These are phyloP conservation scores for thale cress (Arabidopsis thaliana) DNA, from an alignment of 345 rosid genomes.

Conservation along the genomic window TAIR10.1 NC_003071.7:17456501-17457000, in stretches of 20 bases:
- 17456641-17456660: neutral
- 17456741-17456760: neutral
- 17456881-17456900: neutral
- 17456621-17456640: slow-evolving; percentile 47
- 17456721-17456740: neutral
- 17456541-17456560: slow-evolving; percentile 48
- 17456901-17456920: neutral
- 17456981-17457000: neutral
- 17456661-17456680: neutral
- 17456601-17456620: slow-evolving; percentile 42
- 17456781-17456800: neutral
- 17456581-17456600: slow-evolving; percentile 52
- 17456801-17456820: neutral
- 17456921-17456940: slow-evolving; percentile 10
- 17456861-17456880: slow-evolving; percentile 27
- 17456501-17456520: slow-evolving; percentile 48
- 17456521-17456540: slow-evolving; percentile 75
- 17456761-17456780: slow-evolving; percentile 8
- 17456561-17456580: slow-evolving; percentile 65
- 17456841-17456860: slow-evolving; percentile 20
- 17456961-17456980: slow-evolving; percentile 35
- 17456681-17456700: slow-evolving; percentile 3
- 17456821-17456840: slow-evolving; percentile 37
- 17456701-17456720: slow-evolving; percentile 3
- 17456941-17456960: slow-evolving; percentile 40